These are phyloP conservation scores for Fusarium sp. DNA, from an alignment of 2,329 filamentous ascomycete species.

Conservation along the genomic window DNA sequence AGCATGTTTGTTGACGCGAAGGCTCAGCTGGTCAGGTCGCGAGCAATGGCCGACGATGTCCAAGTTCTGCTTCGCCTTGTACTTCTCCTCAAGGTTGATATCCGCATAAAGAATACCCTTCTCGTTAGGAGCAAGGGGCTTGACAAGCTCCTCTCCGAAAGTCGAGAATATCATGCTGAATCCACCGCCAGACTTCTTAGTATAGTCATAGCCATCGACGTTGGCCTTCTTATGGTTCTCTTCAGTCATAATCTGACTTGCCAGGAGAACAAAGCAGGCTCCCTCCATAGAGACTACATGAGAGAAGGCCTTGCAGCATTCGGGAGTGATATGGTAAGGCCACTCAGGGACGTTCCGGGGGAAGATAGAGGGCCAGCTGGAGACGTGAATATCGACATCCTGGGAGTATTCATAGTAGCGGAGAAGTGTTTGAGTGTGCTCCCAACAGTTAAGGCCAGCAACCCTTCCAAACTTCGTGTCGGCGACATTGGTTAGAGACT, in stretches of 20 bases:
- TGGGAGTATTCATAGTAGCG: constrained; percentile 56
- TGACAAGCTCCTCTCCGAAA: constrained; percentile 42
- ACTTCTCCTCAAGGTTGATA: constrained; percentile 44
- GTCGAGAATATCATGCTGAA: constrained; percentile 47
- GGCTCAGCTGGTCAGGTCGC: constrained; percentile 51
- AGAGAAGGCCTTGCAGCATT: constrained; percentile 49
- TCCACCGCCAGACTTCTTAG: constrained; percentile 35
- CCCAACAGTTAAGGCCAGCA: constrained; percentile 58
- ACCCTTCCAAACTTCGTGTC: constrained; percentile 50
- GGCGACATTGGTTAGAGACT: constrained; percentile 51
- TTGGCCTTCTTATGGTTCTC: constrained; percentile 45
- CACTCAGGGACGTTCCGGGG: constrained; percentile 22
- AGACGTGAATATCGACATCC: constrained; percentile 56
- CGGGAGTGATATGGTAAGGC: constrained; percentile 38
- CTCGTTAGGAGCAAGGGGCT: constrained; percentile 38
- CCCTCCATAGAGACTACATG: constrained; percentile 66
- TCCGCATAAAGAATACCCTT: constrained; percentile 52
- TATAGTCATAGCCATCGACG: constrained; percentile 45
- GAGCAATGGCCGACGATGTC: constrained; percentile 48
- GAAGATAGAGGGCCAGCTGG: constrained; percentile 54
- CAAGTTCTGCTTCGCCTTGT: constrained; percentile 45
- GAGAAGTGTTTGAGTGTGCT: constrained; percentile 59
- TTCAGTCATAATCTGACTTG: constrained; percentile 57
- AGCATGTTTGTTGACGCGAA: constrained; percentile 25
- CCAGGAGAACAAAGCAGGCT: constrained; percentile 61